phyloP scores from a whole-genome alignment of 2,329 filamentous ascomycete species.

The Aulographum hederae region DNA sequence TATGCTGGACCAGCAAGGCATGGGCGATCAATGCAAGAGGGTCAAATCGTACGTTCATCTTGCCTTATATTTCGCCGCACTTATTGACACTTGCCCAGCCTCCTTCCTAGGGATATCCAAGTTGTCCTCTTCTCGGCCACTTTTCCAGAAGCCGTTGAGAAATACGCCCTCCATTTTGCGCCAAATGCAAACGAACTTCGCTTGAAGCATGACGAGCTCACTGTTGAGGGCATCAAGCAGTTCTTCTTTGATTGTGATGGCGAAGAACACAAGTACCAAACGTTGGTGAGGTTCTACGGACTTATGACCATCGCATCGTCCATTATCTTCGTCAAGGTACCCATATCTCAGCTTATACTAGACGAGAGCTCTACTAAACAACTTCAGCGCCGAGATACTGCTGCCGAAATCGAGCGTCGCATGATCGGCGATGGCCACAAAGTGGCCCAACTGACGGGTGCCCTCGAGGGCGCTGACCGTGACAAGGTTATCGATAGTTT shows the following conservation, averaged over 20 bases:
- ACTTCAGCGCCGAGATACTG: slow-evolving; percentile 62
- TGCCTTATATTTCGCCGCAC: background rate
- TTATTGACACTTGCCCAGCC: slow-evolving; percentile 29
- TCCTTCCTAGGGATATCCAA: slow-evolving; percentile 60
- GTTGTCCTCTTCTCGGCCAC: slow-evolving; percentile 92
- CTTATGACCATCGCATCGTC: slow-evolving; percentile 93
- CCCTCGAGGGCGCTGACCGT: slow-evolving; percentile 65
- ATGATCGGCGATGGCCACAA: slow-evolving; percentile 84
- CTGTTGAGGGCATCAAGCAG: slow-evolving; percentile 92
- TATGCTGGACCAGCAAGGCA: slow-evolving; percentile 90
- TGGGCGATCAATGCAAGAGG: slow-evolving; percentile 86
- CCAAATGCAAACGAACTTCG: slow-evolving; percentile 75
- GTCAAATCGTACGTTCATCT: slow-evolving; percentile 54
- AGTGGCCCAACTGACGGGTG: slow-evolving; percentile 77
- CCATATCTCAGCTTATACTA: background rate
- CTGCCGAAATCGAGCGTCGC: slow-evolving; percentile 63
- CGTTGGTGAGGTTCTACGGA: slow-evolving; percentile 83
- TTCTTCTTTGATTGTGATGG: slow-evolving; percentile 87
- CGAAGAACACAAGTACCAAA: slow-evolving; percentile 69
- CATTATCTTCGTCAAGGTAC: slow-evolving; percentile 89
- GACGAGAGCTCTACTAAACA: background rate
- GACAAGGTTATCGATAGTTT: slow-evolving; percentile 76
- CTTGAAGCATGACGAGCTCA: slow-evolving; percentile 76
- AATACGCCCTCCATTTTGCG: slow-evolving; percentile 70
- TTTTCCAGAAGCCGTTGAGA: slow-evolving; percentile 68